Conservation (phyloP, 2,329 filamentous ascomycete species). For the Colletotrichum magnum region DNA sequence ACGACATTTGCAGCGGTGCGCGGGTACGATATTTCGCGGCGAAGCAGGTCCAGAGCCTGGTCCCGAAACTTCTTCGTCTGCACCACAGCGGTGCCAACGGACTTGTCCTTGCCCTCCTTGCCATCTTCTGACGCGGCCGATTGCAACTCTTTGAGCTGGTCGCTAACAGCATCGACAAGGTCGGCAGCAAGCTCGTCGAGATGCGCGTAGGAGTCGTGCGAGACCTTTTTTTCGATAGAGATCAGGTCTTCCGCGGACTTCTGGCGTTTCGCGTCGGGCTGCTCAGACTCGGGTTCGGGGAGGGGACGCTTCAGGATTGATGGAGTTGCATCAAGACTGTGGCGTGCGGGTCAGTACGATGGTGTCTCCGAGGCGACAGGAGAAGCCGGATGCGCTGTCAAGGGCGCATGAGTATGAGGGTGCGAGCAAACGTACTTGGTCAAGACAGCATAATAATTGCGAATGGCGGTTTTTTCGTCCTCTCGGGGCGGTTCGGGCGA, state of each 20-base stretch:
- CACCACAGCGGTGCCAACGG: conserved; percentile 52
- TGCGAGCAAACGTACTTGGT: conserved; percentile 51
- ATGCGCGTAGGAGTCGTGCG: conserved; percentile 66
- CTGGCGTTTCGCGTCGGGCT: conserved; percentile 72
- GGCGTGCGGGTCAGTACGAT: conserved; percentile 48
- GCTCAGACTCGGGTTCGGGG: conserved; percentile 58
- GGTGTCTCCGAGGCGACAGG: background rate
- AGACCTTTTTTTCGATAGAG: conserved; percentile 67
- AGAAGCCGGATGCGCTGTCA: conserved; percentile 6
- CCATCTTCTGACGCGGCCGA: conserved; percentile 47
- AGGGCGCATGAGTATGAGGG: conserved; percentile 20
- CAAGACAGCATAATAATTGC: conserved; percentile 55
- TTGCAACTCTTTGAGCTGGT: conserved; percentile 63
- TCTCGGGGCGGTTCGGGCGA: conserved; percentile 31
- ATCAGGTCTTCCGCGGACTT: conserved; percentile 64
- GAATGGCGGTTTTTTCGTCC: conserved; percentile 54
- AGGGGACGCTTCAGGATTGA: conserved; percentile 70
- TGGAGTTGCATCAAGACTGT: conserved; percentile 68
- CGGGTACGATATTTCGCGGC: conserved; percentile 71
- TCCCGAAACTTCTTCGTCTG: conserved; percentile 72
- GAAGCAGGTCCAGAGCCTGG: conserved; percentile 73
- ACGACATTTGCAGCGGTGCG: conserved; percentile 52
- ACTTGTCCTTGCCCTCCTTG: conserved; percentile 47
- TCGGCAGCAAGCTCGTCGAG: conserved; percentile 77
- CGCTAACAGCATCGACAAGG: conserved; percentile 62